phyloP scores from a whole-genome alignment of 2,329 filamentous ascomycete genomes.

The Aspergillus cejpii region DNA sequence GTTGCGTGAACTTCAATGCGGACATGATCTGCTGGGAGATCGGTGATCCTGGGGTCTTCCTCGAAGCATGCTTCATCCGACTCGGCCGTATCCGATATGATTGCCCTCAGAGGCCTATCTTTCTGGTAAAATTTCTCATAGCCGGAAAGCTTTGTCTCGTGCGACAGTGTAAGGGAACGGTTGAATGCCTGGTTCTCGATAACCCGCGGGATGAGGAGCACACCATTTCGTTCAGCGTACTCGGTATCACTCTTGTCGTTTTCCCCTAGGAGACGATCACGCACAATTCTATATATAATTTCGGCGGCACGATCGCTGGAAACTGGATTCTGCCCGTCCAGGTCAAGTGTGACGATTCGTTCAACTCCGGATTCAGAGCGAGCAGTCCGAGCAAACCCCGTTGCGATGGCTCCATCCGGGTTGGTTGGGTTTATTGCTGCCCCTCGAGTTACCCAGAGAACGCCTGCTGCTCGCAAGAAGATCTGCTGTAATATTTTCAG shows the following conservation, averaged over 20 bases:
- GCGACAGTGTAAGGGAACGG: slow-evolving; percentile 1
- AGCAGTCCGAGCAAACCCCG: slow-evolving; percentile 24
- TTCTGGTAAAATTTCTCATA: slow-evolving; percentile 13
- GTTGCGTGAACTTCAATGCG: slow-evolving; percentile 31
- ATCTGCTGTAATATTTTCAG: slow-evolving; percentile 15
- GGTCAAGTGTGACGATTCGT: slow-evolving; percentile 21
- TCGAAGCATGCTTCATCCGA: slow-evolving; percentile 8
- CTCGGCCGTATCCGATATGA: not conserved
- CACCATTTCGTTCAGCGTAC: slow-evolving; percentile 19
- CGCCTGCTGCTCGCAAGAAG: slow-evolving; percentile 12
- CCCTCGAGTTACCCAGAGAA: slow-evolving; percentile 23
- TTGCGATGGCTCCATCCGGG: slow-evolving; percentile 15
- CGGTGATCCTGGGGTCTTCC: slow-evolving; percentile 1
- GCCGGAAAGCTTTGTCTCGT: not conserved
- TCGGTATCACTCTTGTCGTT: slow-evolving; percentile 17
- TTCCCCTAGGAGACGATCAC: slow-evolving; percentile 5
- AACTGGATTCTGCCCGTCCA: slow-evolving; percentile 12
- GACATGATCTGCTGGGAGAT: slow-evolving; percentile 19
- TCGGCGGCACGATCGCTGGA: slow-evolving; percentile 2
- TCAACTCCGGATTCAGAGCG: slow-evolving; percentile 21
- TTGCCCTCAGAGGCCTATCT: slow-evolving; percentile 7
- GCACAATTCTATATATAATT: slow-evolving; percentile 12
- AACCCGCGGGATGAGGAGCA: slow-evolving; percentile 21
- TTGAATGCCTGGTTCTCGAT: slow-evolving; percentile 12
- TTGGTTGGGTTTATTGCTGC: slow-evolving; percentile 6